These are phyloP conservation scores for Sclerotinia borealis DNA, from an alignment of 2,329 filamentous ascomycete genomes.

Conservation along the genomic window DNA sequence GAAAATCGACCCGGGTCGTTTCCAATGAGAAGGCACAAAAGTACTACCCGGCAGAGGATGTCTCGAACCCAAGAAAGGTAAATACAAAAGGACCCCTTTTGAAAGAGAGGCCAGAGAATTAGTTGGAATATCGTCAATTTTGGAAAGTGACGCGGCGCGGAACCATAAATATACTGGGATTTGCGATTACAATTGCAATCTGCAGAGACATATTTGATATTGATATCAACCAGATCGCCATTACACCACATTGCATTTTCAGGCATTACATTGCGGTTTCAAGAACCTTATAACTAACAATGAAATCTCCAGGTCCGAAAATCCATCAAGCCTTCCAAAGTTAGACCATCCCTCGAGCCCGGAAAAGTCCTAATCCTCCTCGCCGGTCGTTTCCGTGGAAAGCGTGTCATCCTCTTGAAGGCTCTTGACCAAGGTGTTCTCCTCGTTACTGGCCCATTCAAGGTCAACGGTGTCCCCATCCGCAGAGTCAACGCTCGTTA, in stretches of 20 bases:
- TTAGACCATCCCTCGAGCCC: conserved; percentile 83
- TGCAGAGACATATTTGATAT: not conserved
- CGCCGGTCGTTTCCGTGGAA: conserved; percentile 98
- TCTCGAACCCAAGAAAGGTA: conserved; percentile 88
- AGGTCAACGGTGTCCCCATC: conserved; percentile 98
- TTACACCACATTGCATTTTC: not conserved
- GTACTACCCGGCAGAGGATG: conserved; percentile 97
- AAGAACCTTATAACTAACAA: conserved; percentile 22
- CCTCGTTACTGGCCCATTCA: conserved; percentile 99
- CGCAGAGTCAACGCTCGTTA: conserved; percentile 90
- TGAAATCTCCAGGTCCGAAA: conserved; percentile 78
- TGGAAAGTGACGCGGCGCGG: not conserved
- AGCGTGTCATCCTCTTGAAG: conserved; percentile 99
- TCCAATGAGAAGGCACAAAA: conserved; percentile 94
- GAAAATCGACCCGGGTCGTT: conserved; percentile 90
- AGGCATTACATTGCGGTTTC: not conserved
- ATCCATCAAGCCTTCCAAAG: conserved; percentile 78
- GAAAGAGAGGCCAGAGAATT: conserved; percentile 36
- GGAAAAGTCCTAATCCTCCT: conserved; percentile 98
- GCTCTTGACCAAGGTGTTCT: conserved; percentile 94
- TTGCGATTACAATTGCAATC: conserved; percentile 21
- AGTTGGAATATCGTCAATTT: conserved; percentile 13
- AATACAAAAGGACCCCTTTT: conserved; percentile 10
- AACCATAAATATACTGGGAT: conserved; percentile 8
- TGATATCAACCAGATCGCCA: not conserved